These are phyloP conservation scores for Cryptococcus sp. DNA, from an alignment of 1,284 basidiomycete species.

Conservation along the genomic window DNA sequence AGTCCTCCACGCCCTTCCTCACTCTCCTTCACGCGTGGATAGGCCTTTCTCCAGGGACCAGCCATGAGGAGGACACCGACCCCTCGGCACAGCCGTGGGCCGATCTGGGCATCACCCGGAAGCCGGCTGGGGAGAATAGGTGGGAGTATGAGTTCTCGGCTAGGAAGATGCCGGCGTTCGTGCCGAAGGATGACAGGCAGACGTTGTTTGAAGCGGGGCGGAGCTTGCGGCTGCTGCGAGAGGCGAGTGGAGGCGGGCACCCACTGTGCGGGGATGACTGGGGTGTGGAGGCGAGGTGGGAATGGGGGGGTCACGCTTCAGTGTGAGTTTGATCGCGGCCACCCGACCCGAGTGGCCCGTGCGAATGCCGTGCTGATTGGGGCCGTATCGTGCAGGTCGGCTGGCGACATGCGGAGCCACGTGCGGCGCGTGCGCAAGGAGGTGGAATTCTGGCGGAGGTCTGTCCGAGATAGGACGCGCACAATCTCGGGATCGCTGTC, in stretches of 20 bases:
- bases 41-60: conserved; percentile 26
- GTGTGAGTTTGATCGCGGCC: conserved; percentile 6
- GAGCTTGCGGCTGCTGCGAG: conserved; percentile 37
- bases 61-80: conserved; percentile 25
- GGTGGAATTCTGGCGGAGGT: conserved; percentile 32
- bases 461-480: conserved; percentile 9
- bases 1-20: conserved; percentile 32
- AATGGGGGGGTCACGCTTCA: conserved; percentile 24
- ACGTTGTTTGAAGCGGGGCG: conserved; percentile 43
- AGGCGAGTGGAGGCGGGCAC: conserved; percentile 36
- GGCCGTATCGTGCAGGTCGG: too few species aligned
- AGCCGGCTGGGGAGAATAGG: neutral
- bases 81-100: conserved; percentile 38
- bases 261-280: conserved; percentile 33
- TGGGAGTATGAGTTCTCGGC: conserved; percentile 39
- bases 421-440: conserved; percentile 24
- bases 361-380: neutral
- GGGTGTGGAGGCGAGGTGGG: conserved; percentile 30
- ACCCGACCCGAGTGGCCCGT: too few species aligned
- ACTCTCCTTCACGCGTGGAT: conserved; percentile 41
- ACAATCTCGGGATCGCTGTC: conserved; percentile 22
- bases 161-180: conserved; percentile 39
- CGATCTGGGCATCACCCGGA: conserved; percentile 42
- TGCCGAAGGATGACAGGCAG: conserved; percentile 31
- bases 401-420: conserved; percentile 1